These are phyloP conservation scores for Schoenoplectus triqueter DNA, from an alignment of 202 grass and related monocot genomes.

Conservation along the genomic window DNA sequence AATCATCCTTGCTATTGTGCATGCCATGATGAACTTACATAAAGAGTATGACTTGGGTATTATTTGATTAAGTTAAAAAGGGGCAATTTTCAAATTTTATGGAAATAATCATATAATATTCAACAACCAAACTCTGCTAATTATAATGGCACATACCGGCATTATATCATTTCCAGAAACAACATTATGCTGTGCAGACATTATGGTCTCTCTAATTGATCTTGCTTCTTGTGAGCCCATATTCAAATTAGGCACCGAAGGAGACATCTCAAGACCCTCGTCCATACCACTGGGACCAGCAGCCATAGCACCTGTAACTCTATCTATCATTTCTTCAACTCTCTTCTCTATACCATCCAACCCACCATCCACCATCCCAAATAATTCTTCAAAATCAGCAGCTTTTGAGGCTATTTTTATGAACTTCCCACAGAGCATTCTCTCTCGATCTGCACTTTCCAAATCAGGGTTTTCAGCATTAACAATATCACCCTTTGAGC, in stretches of 20 bases:
- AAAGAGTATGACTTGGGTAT: conserved; percentile 1
- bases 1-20: not conserved
- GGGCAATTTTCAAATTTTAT: not conserved
- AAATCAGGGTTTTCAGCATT: conserved; percentile 20
- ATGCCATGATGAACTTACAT: not conserved
- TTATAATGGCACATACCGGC: conserved; percentile 21
- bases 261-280: conserved; percentile 29
- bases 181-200: conserved; percentile 28
- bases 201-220: conserved; percentile 31
- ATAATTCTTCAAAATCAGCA: conserved; percentile 38
- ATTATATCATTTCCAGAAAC: conserved; percentile 26
- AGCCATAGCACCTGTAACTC: not conserved
- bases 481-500: conserved; percentile 33
- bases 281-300: conserved; percentile 8
- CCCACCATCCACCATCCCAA: conserved; percentile 27
- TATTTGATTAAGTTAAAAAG: not conserved
- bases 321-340: conserved; percentile 34
- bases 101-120: not conserved
- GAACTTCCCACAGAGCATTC: conserved; percentile 31
- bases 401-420: conserved; percentile 40
- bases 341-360: conserved; percentile 31
- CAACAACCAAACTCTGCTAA: not conserved
- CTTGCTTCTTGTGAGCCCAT: conserved; percentile 36
- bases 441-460: conserved; percentile 22
- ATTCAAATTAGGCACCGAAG: conserved; percentile 43